These are phyloP conservation scores for Obelidium mucronatum DNA, from an alignment of 192 early-diverging fungal species.

Conservation along the genomic window DNA sequence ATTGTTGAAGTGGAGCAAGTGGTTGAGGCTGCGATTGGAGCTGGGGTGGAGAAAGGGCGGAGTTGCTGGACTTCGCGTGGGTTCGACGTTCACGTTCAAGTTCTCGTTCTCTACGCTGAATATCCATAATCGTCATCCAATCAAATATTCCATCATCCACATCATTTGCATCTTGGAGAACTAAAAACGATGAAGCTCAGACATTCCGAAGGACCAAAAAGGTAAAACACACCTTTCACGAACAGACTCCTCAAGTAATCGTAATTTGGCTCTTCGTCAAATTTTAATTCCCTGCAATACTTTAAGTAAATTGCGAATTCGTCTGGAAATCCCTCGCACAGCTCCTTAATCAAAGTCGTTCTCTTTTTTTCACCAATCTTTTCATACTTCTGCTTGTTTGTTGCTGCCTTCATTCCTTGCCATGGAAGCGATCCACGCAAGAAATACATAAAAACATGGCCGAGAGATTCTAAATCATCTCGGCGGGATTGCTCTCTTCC, in stretches of 20 bases:
- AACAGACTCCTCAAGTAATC: slow-evolving; percentile 89
- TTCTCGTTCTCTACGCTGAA: slow-evolving; percentile 57
- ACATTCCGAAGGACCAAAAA: neutral
- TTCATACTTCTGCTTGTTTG: slow-evolving; percentile 99
- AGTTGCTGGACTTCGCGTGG: neutral
- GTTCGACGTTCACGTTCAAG: slow-evolving; percentile 41
- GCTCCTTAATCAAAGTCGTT: slow-evolving; percentile 84
- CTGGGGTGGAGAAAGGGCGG: neutral
- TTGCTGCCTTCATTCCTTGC: slow-evolving; percentile 97
- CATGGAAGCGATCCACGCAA: slow-evolving; percentile 92
- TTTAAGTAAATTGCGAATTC: slow-evolving; percentile 91
- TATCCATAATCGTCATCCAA: slow-evolving; percentile 79
- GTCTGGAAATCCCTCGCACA: slow-evolving; percentile 90
- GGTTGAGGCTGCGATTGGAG: neutral
- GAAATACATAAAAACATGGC: slow-evolving; percentile 99
- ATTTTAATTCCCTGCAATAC: slow-evolving; percentile 90
- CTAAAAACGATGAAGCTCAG: slow-evolving; percentile 24
- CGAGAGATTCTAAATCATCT: slow-evolving; percentile 96
- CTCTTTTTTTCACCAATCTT: slow-evolving; percentile 99
- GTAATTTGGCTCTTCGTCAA: slow-evolving; percentile 97
- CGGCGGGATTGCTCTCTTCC: slow-evolving; percentile 97
- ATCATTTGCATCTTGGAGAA: slow-evolving; percentile 63
- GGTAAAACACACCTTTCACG: slow-evolving; percentile 64
- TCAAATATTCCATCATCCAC: slow-evolving; percentile 93
- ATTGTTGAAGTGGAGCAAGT: neutral